phyloP scores from a whole-genome alignment of 768 basidiomycete genomes.

The Pisolithus orientalis region DNA sequence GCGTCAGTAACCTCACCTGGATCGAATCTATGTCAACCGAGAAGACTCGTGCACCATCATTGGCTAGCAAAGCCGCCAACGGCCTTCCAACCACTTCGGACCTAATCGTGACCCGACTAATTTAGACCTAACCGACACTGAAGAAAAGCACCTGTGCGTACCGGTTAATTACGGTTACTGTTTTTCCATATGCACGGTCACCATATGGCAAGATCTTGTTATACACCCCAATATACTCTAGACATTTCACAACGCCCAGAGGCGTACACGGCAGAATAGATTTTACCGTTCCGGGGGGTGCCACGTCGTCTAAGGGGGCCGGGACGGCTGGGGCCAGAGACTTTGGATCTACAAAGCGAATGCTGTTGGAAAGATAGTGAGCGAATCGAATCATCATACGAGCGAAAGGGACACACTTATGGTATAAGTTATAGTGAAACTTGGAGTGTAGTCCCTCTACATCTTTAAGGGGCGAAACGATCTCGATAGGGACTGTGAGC shows the following conservation, averaged over 20 bases:
- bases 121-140: not conserved
- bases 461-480: constrained; percentile 94
- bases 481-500: constrained; percentile 33
- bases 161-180: constrained; percentile 93
- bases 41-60: constrained; percentile 94
- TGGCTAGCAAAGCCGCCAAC: constrained; percentile 89
- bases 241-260: constrained; percentile 90
- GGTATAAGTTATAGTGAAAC: constrained; percentile 91
- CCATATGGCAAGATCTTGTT: constrained; percentile 90
- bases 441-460: constrained; percentile 97
- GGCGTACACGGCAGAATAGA: constrained; percentile 98
- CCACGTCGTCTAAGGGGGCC: constrained; percentile 44
- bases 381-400: not conserved
- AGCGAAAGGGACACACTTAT: constrained; percentile 59
- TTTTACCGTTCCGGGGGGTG: constrained; percentile 85
- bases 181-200: constrained; percentile 90
- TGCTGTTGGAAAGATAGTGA: constrained; percentile 39
- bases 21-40: constrained; percentile 95
- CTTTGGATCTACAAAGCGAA: constrained; percentile 83
- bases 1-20: constrained; percentile 40
- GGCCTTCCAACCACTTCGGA: constrained; percentile 97
- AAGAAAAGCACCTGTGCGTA: constrained; percentile 22
- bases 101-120: constrained; percentile 32
- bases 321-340: constrained; percentile 50
- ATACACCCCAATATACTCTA: constrained; percentile 90